phyloP scores from a whole-genome alignment of 2,329 filamentous ascomycete genomes.

The Colletotrichum australisinense region DNA sequence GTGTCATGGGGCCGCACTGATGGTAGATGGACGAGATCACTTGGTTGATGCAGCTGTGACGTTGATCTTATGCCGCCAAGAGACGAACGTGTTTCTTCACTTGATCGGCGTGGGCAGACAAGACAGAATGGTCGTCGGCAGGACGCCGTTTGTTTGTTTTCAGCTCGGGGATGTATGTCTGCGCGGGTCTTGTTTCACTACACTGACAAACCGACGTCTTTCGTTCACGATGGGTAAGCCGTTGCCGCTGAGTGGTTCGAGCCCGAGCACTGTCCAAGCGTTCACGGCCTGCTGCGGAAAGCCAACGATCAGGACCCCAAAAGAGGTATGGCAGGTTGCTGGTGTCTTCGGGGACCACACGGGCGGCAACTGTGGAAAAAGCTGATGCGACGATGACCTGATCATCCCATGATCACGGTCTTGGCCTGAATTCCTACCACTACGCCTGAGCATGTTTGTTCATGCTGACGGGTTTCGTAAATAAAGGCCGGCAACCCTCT shows the following conservation, averaged over 20 bases:
- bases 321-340: background rate
- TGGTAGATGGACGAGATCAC: background rate
- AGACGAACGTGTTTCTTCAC: conserved; percentile 7
- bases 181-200: background rate
- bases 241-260: conserved; percentile 1
- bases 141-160: background rate
- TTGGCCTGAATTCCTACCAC: background rate
- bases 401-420: background rate
- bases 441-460: background rate
- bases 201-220: too few relatives aligned
- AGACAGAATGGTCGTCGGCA: background rate
- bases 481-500: background rate
- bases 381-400: background rate
- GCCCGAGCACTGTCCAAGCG: conserved; percentile 28
- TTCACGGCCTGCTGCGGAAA: background rate
- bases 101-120: background rate
- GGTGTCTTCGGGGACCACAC: background rate
- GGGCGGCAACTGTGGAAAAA: background rate
- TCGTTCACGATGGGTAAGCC: background rate
- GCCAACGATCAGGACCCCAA: background rate
- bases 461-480: background rate
- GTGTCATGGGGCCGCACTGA: background rate
- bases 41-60: background rate
- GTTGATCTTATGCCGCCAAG: background rate
- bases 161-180: conserved; percentile 1